Conservation (phyloP, 2,329 filamentous ascomycete species). For the Blastomyces silverae region DNA sequence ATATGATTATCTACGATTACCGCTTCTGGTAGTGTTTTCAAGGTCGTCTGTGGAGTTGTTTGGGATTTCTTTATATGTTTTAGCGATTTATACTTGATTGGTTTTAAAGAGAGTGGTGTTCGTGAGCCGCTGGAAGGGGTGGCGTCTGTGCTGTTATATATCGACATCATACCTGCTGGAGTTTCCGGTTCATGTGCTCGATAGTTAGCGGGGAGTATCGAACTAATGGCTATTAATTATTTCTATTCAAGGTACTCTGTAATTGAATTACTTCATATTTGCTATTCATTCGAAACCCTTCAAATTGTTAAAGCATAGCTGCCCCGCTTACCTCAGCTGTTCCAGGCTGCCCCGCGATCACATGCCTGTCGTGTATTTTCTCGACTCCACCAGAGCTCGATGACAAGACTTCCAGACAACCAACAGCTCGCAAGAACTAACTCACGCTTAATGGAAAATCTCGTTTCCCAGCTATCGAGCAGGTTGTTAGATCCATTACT, state of each 20-base stretch:
- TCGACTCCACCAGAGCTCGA: background rate
- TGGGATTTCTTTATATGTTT: background rate
- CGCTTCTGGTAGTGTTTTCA: background rate
- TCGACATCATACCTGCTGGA: no score
- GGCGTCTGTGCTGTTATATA: background rate
- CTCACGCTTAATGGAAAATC: background rate
- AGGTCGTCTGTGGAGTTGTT: background rate
- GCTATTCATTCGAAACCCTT: no score
- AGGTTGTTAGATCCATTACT: background rate
- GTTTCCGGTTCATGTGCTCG: no score
- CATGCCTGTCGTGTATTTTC: background rate
- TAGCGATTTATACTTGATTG: background rate
- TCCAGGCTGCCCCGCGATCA: slow-evolving; percentile 1
- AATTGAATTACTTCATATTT: no score
- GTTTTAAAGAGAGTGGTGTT: background rate
- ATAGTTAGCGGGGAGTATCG: no score
- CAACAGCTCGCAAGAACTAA: background rate
- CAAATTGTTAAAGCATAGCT: no score
- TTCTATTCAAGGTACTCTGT: no score
- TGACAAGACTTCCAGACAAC: background rate
- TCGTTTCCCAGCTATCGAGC: background rate
- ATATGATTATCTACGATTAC: background rate
- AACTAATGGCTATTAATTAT: no score
- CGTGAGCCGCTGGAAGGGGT: background rate
- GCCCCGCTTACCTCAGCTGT: background rate